Base-by-base conservation (phyloP, 495 filamentous ascomycete genomes). In the Neurospora sp. region DNA sequence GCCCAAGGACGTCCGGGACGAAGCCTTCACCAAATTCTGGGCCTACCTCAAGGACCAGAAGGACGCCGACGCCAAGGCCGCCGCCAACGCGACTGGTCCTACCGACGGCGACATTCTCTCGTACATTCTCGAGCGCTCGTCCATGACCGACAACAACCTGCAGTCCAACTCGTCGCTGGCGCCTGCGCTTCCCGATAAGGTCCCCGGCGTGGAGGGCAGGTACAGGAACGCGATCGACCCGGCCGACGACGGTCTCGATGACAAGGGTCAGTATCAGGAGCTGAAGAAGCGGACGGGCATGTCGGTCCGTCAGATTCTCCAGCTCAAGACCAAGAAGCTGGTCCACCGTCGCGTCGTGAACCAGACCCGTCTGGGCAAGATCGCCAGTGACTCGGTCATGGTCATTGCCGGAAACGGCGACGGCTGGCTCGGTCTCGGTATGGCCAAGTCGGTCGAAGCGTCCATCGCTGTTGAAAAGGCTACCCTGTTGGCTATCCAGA, bases 301-400 rank as follows among this genome's bases (percentile, higher is more conserved):
- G 82, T 84, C 80, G 11, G 76, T 86, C 73, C 72, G 82, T 9
- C 79, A 92, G 46, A 88, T 98, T 69, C 62, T 82, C 14, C 54
- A 75, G 1, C 81, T 93, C 70, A 82, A 84, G 35, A 81, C 85
- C 31, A 96, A 93, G 85, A 82, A 83, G 14, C 78, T 99, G 37
- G 92, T 97, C 27, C 71, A 73, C 4, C 91, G 94, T 77, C 79
- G 79, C 2, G 96, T 99, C 66, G 84, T 87, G 74, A 99, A 99
- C 82, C 94, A 97, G 87, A 98, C 96, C 39, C 92, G 94, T 84
- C 89, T 99, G 82, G 96, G 96, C 76, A 99, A 98, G 88, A 89
- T 98, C 71, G 82, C 83, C 70, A 90, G 89, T 78, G 73, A 86
- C 11, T 96, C 94, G 79, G 81, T 85, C 74, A 82, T 97, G 54